These are phyloP conservation scores for Chrysoporthe austroafricana DNA, from an alignment of 2,329 filamentous ascomycete genomes.

Conservation along the genomic window DNA sequence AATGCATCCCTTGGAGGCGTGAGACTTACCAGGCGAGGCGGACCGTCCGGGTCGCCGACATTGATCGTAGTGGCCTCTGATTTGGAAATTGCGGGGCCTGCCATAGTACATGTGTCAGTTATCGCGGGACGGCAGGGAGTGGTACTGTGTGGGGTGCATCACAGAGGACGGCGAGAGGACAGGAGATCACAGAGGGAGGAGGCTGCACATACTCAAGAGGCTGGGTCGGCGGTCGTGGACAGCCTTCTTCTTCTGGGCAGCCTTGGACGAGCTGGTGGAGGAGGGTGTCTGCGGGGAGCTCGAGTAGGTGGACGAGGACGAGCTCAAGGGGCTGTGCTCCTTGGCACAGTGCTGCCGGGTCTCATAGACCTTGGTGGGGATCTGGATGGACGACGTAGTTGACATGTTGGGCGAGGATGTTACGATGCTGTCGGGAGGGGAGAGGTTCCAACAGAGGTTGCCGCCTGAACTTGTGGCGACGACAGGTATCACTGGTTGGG, in stretches of 20 bases:
- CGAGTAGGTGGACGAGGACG: conserved; percentile 60
- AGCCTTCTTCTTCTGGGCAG: conserved; percentile 46
- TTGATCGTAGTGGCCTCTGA: conserved; percentile 82
- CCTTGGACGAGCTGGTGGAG: conserved; percentile 45
- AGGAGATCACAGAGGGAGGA: conserved; percentile 5
- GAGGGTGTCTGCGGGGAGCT: conserved; percentile 55
- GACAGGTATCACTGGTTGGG: conserved; percentile 19
- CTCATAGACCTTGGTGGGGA: conserved; percentile 52
- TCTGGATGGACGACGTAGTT: conserved; percentile 64
- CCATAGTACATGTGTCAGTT: conserved; percentile 28
- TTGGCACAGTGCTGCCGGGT: conserved; percentile 42
- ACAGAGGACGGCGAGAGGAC: conserved; percentile 24
- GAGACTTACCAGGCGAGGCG: conserved; percentile 67
- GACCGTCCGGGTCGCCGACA: conserved; percentile 74
- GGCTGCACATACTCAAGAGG: conserved; percentile 58
- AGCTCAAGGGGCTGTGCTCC: conserved; percentile 50
- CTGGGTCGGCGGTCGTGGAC: conserved; percentile 62
- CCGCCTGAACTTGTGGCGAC: conserved; percentile 1
- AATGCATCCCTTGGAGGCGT: not conserved
- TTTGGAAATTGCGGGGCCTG: conserved; percentile 72
- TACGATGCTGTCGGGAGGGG: not conserved
- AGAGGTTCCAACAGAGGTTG: conserved; percentile 7
- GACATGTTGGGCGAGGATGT: conserved; percentile 52
- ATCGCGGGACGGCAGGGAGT: conserved; percentile 13
- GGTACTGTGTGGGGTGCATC: not conserved